Evolutionary conservation across 495 filamentous ascomycete species (phyloP).

Genomic region (Tuber brumale): DNA sequence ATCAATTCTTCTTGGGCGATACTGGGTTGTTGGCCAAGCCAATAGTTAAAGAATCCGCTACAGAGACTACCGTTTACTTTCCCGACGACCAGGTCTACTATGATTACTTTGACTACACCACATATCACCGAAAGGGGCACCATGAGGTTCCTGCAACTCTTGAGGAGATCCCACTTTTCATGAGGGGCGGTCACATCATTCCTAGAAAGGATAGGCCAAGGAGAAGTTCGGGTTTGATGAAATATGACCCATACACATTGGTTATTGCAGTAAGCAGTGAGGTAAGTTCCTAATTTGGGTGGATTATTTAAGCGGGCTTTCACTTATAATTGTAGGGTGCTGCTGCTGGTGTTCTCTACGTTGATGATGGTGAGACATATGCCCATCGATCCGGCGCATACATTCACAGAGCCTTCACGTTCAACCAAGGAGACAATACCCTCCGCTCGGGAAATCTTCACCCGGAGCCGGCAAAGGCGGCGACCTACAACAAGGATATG

Average conservation of each 20-base stretch:
- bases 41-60: slow-evolving; percentile 65
- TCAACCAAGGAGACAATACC: slow-evolving; percentile 48
- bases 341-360: slow-evolving; percentile 76
- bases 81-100: slow-evolving; percentile 74
- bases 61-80: slow-evolving; percentile 72
- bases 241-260: slow-evolving; percentile 87
- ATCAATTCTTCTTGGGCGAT: slow-evolving; percentile 83
- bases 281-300: slow-evolving; percentile 44
- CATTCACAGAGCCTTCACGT: slow-evolving; percentile 72
- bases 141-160: slow-evolving; percentile 68
- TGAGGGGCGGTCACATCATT: slow-evolving; percentile 88
- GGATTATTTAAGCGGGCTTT: neutral
- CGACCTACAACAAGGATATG: slow-evolving; percentile 66
- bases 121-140: slow-evolving; percentile 63
- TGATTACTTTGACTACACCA: slow-evolving; percentile 81
- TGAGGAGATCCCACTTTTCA: slow-evolving; percentile 77
- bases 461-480: slow-evolving; percentile 57
- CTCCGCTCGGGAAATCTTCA: slow-evolving; percentile 51
- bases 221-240: slow-evolving; percentile 79
- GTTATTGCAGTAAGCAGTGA: slow-evolving; percentile 67
- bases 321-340: slow-evolving; percentile 14
- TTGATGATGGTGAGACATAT: slow-evolving; percentile 91
- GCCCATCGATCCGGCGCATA: slow-evolving; percentile 78
- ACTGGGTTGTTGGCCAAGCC: slow-evolving; percentile 87
- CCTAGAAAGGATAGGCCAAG: slow-evolving; percentile 81